Percentiles rank a stretch among this genome's conserved stretches.
Conservation (phyloP, 176 grass and related monocot genomes). For the Carex kokanica region DNA sequence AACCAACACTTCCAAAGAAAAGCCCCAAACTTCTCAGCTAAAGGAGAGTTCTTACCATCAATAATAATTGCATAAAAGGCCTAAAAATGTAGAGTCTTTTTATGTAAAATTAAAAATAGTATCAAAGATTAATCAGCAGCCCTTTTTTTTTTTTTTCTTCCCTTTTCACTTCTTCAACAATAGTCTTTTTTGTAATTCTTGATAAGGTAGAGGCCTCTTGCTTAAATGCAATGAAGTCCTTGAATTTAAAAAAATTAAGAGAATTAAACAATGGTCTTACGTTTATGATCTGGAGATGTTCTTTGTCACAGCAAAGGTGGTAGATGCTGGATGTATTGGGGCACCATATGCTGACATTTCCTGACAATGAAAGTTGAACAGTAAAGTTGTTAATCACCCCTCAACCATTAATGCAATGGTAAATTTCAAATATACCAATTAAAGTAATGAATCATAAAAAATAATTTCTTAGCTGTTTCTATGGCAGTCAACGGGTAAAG, state of each 20-base stretch:
- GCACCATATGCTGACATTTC: constrained; percentile 20
- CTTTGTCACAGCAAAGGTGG: background rate
- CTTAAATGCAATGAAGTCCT: background rate
- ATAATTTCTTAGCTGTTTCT: background rate
- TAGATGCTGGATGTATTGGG: constrained; percentile 16
- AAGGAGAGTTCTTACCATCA: background rate
- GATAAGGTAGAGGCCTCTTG: background rate
- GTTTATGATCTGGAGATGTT: constrained; percentile 15
- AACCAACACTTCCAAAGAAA: background rate
- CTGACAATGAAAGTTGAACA: background rate
- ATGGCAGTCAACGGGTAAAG: background rate
- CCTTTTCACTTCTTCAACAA: background rate
- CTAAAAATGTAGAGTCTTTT: background rate
- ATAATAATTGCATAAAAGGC: background rate
- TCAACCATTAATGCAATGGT: background rate
- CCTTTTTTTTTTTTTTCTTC: background rate
- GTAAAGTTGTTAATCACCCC: background rate
- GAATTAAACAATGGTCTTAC: background rate
- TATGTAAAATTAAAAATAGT: background rate
- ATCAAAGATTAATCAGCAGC: background rate
- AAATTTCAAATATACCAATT: background rate
- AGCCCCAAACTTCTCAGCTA: background rate
- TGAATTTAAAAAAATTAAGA: background rate
- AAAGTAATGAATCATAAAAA: background rate
- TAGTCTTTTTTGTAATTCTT: background rate